phyloP scores from a whole-genome alignment of 305 asterid genomes.

The Rubia tinctorum region DNA sequence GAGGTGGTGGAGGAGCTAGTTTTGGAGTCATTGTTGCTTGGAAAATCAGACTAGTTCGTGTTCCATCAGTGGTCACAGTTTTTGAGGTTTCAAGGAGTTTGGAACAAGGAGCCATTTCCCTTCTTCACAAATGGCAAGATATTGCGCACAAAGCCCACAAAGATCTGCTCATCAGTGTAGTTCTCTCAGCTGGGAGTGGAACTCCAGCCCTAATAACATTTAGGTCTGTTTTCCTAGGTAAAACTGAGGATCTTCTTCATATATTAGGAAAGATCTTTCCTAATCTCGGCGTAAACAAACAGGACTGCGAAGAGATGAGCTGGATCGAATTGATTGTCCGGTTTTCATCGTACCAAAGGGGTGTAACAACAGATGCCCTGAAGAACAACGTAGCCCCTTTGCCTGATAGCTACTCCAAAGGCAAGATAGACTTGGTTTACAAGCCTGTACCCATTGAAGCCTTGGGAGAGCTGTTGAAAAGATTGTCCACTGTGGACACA shows the following conservation, averaged over 20 bases:
- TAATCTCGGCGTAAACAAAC: not conserved
- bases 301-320: not conserved
- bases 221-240: not conserved
- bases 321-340: not conserved
- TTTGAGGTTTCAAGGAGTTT: not conserved
- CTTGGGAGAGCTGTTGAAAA: not conserved
- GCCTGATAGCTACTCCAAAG: not conserved
- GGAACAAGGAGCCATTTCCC: not conserved
- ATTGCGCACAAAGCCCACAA: not conserved
- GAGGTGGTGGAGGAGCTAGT: not conserved
- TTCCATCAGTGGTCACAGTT: not conserved
- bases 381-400: not conserved
- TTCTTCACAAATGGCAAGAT: not conserved
- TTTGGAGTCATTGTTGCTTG: not conserved
- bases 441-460: not conserved
- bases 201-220: not conserved
- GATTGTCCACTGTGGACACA: not conserved
- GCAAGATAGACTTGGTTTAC: not conserved
- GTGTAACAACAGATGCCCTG: not conserved
- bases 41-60: not conserved
- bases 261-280: not conserved
- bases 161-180: not conserved
- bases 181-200: not conserved
- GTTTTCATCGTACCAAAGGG: not conserved
- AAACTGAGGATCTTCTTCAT: not conserved